A percentile compares a stretch with the other conserved stretches of the same genome.
Conservation (phyloP, 2,329 filamentous ascomycete species). For the Penicillium vulpinum region DNA sequence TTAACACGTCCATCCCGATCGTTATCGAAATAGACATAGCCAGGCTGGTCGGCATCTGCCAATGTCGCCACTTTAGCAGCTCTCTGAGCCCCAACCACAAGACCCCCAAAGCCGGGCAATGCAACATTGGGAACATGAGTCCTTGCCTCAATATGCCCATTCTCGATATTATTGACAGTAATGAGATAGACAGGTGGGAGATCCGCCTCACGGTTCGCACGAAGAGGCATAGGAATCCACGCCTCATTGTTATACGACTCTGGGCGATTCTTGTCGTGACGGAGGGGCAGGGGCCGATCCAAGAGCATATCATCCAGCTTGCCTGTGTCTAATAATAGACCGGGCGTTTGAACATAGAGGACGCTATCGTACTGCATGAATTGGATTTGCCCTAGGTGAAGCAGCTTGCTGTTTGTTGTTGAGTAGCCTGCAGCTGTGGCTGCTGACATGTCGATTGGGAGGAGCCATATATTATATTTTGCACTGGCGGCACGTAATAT, state of each 20-base stretch:
- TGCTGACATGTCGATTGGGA: slow-evolving; percentile 43
- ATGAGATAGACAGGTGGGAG: slow-evolving; percentile 41
- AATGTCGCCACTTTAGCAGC: slow-evolving; percentile 8
- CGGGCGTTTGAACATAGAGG: slow-evolving; percentile 45
- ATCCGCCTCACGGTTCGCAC: slow-evolving; percentile 31
- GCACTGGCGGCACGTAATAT: slow-evolving; percentile 42
- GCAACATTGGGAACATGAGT: slow-evolving; percentile 39
- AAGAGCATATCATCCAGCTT: slow-evolving; percentile 43
- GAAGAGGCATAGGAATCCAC: slow-evolving; percentile 40
- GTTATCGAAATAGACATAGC: slow-evolving; percentile 45
- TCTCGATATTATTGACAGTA: slow-evolving; percentile 39
- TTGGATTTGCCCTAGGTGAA: slow-evolving; percentile 40
- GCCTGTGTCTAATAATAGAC: slow-evolving; percentile 39
- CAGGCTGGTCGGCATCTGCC: slow-evolving; percentile 20
- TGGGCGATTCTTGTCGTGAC: slow-evolving; percentile 33
- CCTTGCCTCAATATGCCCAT: slow-evolving; percentile 37
- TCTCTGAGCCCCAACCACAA: slow-evolving; percentile 32
- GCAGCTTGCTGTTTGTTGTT: slow-evolving; percentile 38
- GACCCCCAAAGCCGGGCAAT: slow-evolving; percentile 34
- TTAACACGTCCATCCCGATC: slow-evolving; percentile 35
- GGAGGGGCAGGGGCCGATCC: slow-evolving; percentile 34
- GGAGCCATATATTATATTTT: slow-evolving; percentile 43
- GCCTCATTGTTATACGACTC: slow-evolving; percentile 42
- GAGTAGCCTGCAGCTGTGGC: slow-evolving; percentile 35
- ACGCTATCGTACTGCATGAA: slow-evolving; percentile 48